Base-by-base conservation (phyloP, 2,329 filamentous ascomycete species). In the Raffaelea ambrosiae region DNA sequence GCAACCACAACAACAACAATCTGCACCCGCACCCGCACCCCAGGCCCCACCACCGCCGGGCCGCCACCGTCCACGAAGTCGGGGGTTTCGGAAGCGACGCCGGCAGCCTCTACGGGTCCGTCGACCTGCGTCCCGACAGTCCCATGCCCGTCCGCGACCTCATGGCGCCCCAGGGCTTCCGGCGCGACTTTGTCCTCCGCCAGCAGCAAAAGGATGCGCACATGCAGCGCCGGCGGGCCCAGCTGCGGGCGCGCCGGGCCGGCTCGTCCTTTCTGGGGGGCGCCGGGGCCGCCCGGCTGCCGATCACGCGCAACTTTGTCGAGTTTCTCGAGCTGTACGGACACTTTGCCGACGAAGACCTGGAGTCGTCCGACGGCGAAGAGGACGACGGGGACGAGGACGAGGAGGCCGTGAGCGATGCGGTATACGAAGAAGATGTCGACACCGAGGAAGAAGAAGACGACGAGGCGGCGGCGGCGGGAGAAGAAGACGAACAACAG, bases 241-340 rank as follows among this genome's bases (percentile, higher is more conserved):
- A 47, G 16, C 46, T 52, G n/a, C 53, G 49, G n/a, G 45, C 40
- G 31, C 48, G 49, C 20, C 48, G 53, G 3, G 33, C 20, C 11
- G 39, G 39, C 13, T 40, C 40, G n/a, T 29, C 13, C 13, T n/a
- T n/a, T n/a, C n/a, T n/a, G n/a, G n/a, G n/a, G n/a, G 26, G 26
- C 26, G 50, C 52, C 41, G 48, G 49, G 4, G 51, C 51, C 3
- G 51, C 51, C n/a, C 48, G 46, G 18, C 53, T 73, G 18, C 76
- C 82, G 8, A 73, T 86, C 20, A 82, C 84, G 1, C 70, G 72
- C 50, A 85, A 81, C 58, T 89, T 89, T 59, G 77, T 88, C 53
- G 83, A 86, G 48, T 89, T 88, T 54, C 68, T 89, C 20, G 82
- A 86, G 50, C 68, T 89, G 0, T 89, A 89, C 58, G 85, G 85